Conservation (phyloP, 2,329 filamentous ascomycete species). For the Stemphylium beticola region DNA sequence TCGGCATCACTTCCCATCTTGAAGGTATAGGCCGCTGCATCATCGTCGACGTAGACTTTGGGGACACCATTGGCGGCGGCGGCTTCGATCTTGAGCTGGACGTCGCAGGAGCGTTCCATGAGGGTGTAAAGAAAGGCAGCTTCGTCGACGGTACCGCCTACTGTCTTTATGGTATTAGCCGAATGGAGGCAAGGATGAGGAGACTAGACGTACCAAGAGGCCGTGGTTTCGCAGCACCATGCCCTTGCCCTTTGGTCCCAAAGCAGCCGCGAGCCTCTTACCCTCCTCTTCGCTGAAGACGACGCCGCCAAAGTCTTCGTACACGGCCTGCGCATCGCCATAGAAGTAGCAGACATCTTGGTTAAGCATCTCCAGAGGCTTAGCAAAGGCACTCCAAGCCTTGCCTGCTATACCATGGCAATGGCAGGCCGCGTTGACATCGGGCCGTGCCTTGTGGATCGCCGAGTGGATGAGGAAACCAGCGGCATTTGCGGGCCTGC, state of each 20-base stretch:
- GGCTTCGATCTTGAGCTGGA: constrained; percentile 72
- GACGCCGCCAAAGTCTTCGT: constrained; percentile 68
- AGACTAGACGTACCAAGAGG: constrained; percentile 54
- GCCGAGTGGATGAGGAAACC: constrained; percentile 74
- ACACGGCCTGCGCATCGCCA: constrained; percentile 67
- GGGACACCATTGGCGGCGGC: constrained; percentile 62
- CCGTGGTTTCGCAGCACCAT: constrained; percentile 75
- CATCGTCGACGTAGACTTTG: constrained; percentile 62
- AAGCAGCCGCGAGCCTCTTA: constrained; percentile 65
- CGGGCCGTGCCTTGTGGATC: constrained; percentile 68
- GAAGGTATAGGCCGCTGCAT: constrained; percentile 62
- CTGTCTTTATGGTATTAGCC: constrained; percentile 53
- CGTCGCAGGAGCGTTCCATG: constrained; percentile 71
- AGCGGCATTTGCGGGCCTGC: constrained; percentile 67
- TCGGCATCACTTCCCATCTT: constrained; percentile 57
- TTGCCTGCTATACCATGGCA: constrained; percentile 70
- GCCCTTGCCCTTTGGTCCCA: constrained; percentile 67
- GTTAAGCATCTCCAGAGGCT: constrained; percentile 72
- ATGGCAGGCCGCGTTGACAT: constrained; percentile 72
- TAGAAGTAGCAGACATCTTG: constrained; percentile 72
- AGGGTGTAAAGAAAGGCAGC: constrained; percentile 73
- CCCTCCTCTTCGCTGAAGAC: constrained; percentile 70
- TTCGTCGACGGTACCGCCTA: constrained; percentile 75
- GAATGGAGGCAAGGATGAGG: not conserved
- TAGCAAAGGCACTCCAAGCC: constrained; percentile 70